Evolutionary conservation across 257 asterid species (phyloP).

Genomic region (Avicennia marina): DNA sequence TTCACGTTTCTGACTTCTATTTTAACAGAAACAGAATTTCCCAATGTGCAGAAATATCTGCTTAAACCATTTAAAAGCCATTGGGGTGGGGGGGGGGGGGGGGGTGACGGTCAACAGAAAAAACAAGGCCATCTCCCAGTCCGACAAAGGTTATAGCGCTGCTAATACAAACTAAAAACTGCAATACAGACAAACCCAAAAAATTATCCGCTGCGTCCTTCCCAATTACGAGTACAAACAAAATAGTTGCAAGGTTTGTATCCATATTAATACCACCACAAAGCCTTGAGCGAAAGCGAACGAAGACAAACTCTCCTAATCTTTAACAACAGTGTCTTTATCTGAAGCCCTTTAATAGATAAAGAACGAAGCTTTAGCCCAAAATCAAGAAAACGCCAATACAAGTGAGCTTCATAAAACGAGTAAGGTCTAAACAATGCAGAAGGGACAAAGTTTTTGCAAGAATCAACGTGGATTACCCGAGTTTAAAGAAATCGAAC

Average conservation of each 20-base stretch:
- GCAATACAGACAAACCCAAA: constrained; percentile 21
- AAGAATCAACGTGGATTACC: constrained; percentile 37
- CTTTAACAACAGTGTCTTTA: constrained; percentile 21
- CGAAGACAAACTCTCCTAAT: constrained; percentile 25
- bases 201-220: constrained; percentile 19
- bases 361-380: constrained; percentile 9
- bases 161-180: constrained; percentile 14
- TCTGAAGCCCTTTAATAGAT: neutral
- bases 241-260: constrained; percentile 20
- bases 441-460: constrained; percentile 17
- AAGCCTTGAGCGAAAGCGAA: constrained; percentile 22
- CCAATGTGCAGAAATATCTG: constrained; percentile 24
- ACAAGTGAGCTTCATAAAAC: neutral
- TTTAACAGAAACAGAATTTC: constrained; percentile 12
- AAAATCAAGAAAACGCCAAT: constrained; percentile 20
- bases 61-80: constrained; percentile 10
- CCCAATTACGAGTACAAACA: constrained; percentile 17
- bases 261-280: constrained; percentile 12
- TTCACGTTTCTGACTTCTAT: neutral
- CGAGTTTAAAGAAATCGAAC: constrained; percentile 24
- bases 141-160: constrained; percentile 18
- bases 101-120: no score
- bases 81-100: no score
- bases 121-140: constrained; percentile 31
- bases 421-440: neutral